phyloP scores from a whole-genome alignment of 2,329 filamentous ascomycete genomes.

The Colletotrichum melonis region DNA sequence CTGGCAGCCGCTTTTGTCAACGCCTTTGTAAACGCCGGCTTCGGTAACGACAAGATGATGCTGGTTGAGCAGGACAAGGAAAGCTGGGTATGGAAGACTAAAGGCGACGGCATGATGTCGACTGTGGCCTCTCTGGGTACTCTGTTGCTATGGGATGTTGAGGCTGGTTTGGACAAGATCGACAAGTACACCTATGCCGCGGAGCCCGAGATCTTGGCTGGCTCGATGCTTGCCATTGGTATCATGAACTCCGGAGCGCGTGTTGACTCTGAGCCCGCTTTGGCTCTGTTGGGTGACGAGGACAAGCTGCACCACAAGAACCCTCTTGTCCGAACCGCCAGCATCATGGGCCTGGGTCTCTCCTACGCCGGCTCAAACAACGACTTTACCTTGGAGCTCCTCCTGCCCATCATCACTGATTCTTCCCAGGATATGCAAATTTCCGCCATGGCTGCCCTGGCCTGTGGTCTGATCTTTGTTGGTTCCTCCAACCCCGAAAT shows the following conservation, averaged over 20 bases:
- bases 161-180: constrained; percentile 90
- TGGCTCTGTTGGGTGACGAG: constrained; percentile 85
- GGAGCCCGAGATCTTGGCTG: constrained; percentile 88
- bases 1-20: constrained; percentile 97
- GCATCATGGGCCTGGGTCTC: constrained; percentile 95
- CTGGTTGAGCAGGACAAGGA: constrained; percentile 88
- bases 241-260: constrained; percentile 95
- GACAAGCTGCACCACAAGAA: constrained; percentile 85
- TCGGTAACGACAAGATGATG: constrained; percentile 98
- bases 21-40: constrained; percentile 95
- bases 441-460: constrained; percentile 93
- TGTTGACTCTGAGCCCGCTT: constrained; percentile 87
- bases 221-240: constrained; percentile 91
- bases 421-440: constrained; percentile 91
- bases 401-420: constrained; percentile 89
- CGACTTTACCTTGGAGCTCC: constrained; percentile 84
- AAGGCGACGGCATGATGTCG: constrained; percentile 97
- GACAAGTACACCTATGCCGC: constrained; percentile 91
- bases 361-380: constrained; percentile 96
- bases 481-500: constrained; percentile 93
- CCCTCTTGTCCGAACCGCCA: constrained; percentile 80
- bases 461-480: constrained; percentile 90
- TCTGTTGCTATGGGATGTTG: constrained; percentile 92
- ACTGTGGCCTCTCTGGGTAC: constrained; percentile 95
- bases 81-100: constrained; percentile 99